Conservation (phyloP, 768 basidiomycete genomes). For the Clitopilus passeckerianus region DNA sequence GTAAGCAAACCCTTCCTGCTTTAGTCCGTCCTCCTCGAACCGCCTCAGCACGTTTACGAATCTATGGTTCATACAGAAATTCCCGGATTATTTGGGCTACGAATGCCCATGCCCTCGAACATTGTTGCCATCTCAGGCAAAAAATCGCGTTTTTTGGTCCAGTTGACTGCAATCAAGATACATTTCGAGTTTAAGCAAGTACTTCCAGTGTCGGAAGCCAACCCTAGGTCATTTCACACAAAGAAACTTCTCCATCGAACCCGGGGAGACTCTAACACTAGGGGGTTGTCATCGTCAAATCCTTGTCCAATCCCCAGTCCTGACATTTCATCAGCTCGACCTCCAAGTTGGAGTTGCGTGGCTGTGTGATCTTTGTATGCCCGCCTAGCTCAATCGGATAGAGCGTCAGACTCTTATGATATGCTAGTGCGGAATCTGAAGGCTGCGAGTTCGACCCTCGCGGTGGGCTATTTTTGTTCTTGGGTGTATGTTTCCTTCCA, state of each 20-base stretch:
- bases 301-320: too few species aligned
- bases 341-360: neutral
- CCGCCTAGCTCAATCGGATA: slow-evolving; percentile 65
- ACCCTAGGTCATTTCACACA: neutral
- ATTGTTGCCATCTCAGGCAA: too few species aligned
- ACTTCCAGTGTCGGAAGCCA: too few species aligned
- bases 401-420: slow-evolving; percentile 51
- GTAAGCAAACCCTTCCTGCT: neutral
- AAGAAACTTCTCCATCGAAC: too few species aligned
- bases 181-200: neutral
- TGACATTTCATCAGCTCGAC: too few species aligned
- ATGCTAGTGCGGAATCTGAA: slow-evolving; percentile 46
- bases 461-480: slow-evolving; percentile 55
- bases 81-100: too few species aligned
- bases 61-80: too few species aligned
- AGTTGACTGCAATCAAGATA: neutral
- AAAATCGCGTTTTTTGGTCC: too few species aligned
- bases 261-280: too few species aligned
- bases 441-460: slow-evolving; percentile 85
- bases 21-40: neutral
- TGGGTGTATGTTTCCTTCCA: neutral
- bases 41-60: neutral
- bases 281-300: too few species aligned
- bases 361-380: slow-evolving; percentile 14
- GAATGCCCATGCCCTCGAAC: too few species aligned